Evolutionary conservation across 306 rosid genomes (phyloP), one percentile per base, ranked within the genome.

Genomic region (Gynostemma pentaphyllum): DNA sequence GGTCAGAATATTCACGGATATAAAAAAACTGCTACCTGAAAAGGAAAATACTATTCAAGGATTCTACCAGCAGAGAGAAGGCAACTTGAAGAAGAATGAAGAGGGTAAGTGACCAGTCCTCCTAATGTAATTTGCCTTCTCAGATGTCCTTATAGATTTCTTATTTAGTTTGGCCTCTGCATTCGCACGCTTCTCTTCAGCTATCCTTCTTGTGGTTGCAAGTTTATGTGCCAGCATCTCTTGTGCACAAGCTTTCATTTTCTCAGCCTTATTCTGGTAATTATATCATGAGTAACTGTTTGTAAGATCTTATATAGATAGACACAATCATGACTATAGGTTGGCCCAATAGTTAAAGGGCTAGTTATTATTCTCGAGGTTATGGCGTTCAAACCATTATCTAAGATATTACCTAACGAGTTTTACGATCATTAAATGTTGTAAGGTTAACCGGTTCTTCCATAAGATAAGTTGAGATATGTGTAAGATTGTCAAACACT

Each of bases 91-190:
- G 70, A 83, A 81, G 86, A 88, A 83, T 4, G 80, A 81, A 56
- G 94, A 72, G 48, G 99, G 99, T 47, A 94, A 75, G 68, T 84
- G 94, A 1, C 97, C 99, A 9, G 94, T 88, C 70, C 99, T 84
- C 51, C 87, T 70, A 66, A 88, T 88, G 65, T 81, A 94, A 68
- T 94, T 95, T 11, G 91, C 95, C 60, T 69, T 88, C 70, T 86
- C 91, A 0, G 95, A 78, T 51, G 94, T 88, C 39, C 50, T 83
- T 70, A 86, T 64, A 65, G 95, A 95, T 40, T 94, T 79, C 60
- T 84, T 95, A 66, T 86, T 88, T 47, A 94, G 81, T 47, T 81
- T 75, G 5, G 88, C 84, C 74, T 88, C 86, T 26, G 97, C 99
- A 71, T 81, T 88, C 0, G 94, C 84, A 0, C 94, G 57, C 68